Base-by-base conservation (phyloP, 768 basidiomycete species). In the Agaricus sinodeliciosus region DNA sequence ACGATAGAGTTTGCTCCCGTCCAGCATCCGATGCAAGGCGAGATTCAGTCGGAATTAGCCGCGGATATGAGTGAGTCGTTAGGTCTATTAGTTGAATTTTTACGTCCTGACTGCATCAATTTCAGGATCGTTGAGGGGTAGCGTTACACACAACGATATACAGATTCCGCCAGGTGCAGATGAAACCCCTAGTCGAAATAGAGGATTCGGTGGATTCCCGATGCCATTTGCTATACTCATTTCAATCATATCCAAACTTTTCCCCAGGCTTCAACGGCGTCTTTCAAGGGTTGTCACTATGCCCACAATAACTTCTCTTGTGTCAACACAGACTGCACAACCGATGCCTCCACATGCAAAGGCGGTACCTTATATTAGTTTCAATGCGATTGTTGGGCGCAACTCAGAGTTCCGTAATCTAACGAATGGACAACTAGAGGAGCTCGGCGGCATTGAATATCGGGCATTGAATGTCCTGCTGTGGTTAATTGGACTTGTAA, bases 381-480 rank as follows among this genome's bases (percentile, higher is more conserved):
- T 96, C 63, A 81, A 90, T 42, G 88, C 91, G 0, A 64, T 79
- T 2, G 90, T 94, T n/a, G 89, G 91, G 0, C 77, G 84, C 31
- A 95, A 94, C 63, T 91, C 87, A 3, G 69, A 71, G 2, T 90
- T 90, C 58, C 76, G 78, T 35, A 71, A 66, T 58, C 68, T 95
- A 49, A 89, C 84, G 0, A 75, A 79, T 16, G 90, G 93, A 43
- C 88, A 97, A 62, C 71, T 90, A 59, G 93, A 95, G 58, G 92
- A 96, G 65, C 70, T 98, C 4, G 94, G 94, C 3, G 94, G 95
- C 16, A 87, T 96, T 6, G 95, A 99, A 65, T 98, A 90, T 63
- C 78, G 93, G 9, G 89, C 87, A 11, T 69, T 96, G 57, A 85
- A 84, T 41, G 80, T 85, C 2, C 66, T 96, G 46, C 70, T 93